phyloP scores from a whole-genome alignment of 2,329 filamentous ascomycete genomes.

The Fusarium secorum region DNA sequence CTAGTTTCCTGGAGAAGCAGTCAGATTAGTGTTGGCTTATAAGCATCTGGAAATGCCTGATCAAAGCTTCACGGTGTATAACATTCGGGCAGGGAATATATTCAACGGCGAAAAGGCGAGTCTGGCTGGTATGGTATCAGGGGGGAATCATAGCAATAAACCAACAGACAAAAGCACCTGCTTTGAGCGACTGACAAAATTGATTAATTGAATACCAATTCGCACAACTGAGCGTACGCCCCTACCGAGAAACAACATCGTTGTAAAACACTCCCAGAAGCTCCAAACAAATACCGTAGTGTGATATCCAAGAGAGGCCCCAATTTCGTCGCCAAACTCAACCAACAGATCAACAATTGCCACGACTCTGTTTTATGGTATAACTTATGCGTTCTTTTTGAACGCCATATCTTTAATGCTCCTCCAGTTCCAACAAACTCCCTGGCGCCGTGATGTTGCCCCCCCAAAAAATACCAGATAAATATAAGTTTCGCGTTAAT shows the following conservation, averaged over 20 bases:
- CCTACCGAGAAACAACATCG: not conserved
- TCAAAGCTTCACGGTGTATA: not conserved
- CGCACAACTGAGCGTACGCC: not conserved
- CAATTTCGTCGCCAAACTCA: not conserved
- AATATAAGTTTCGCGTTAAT: not conserved
- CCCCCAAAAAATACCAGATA: not conserved
- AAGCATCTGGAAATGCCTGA: too few species aligned
- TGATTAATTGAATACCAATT: not conserved
- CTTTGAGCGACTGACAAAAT: conserved; percentile 14
- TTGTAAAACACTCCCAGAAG: not conserved
- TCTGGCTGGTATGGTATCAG: not conserved
- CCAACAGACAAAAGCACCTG: not conserved
- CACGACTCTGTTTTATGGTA: conserved; percentile 20
- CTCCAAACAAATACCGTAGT: not conserved
- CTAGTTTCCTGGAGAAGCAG: conserved; percentile 81
- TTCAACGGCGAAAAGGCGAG: not conserved
- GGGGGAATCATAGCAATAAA: not conserved
- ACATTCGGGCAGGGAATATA: not conserved
- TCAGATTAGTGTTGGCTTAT: conserved; percentile 27
- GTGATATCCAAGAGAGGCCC: conserved; percentile 1
- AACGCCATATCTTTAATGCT: conserved; percentile 20
- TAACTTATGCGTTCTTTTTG: conserved; percentile 11
- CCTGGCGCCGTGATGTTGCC: conserved; percentile 20
- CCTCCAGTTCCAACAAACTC: not conserved
- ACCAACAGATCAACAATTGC: not conserved